These are phyloP conservation scores for Sporormia fimetaria DNA, from an alignment of 495 filamentous ascomycete species.

Conservation along the genomic window DNA sequence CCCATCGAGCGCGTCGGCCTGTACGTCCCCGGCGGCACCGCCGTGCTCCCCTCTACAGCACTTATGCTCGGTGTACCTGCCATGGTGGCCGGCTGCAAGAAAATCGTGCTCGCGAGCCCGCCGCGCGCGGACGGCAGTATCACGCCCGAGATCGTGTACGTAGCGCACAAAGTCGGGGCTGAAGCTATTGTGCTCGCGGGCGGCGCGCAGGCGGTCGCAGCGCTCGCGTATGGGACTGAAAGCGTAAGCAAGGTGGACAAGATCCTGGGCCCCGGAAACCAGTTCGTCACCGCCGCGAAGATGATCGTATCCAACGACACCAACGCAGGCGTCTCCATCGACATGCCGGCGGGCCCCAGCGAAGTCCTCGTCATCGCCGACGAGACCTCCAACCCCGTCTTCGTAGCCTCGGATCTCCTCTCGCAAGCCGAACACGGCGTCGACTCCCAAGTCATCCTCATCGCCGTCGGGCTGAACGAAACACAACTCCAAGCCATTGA, in stretches of 20 bases:
- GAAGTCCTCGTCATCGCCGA: constrained; percentile 97
- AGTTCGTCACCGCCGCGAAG: constrained; percentile 97
- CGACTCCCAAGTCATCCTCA: constrained; percentile 88
- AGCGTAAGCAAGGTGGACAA: constrained; percentile 93
- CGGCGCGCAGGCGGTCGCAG: constrained; percentile 89
- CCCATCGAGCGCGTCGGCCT: constrained; percentile 89
- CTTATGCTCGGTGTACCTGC: constrained; percentile 97
- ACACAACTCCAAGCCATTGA: constrained; percentile 67
- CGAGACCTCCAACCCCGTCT: constrained; percentile 76
- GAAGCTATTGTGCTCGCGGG: constrained; percentile 91
- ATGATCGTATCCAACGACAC: constrained; percentile 97
- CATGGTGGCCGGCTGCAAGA: constrained; percentile 94
- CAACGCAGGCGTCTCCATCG: constrained; percentile 84
- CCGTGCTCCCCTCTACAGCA: constrained; percentile 87
- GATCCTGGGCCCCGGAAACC: constrained; percentile 94
- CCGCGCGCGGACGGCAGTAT: constrained; percentile 81
- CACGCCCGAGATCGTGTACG: constrained; percentile 93
- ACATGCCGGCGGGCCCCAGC: constrained; percentile 96
- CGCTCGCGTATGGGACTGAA: constrained; percentile 76
- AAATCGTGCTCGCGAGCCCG: constrained; percentile 85
- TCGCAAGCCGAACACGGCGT: constrained; percentile 95
- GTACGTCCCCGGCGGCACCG: constrained; percentile 91
- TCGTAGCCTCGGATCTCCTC: constrained; percentile 87
- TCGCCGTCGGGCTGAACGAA: constrained; percentile 70
- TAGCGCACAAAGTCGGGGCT: constrained; percentile 93